Conservation (phyloP, 257 asterid species). For the Linderniella brevidens region DNA sequence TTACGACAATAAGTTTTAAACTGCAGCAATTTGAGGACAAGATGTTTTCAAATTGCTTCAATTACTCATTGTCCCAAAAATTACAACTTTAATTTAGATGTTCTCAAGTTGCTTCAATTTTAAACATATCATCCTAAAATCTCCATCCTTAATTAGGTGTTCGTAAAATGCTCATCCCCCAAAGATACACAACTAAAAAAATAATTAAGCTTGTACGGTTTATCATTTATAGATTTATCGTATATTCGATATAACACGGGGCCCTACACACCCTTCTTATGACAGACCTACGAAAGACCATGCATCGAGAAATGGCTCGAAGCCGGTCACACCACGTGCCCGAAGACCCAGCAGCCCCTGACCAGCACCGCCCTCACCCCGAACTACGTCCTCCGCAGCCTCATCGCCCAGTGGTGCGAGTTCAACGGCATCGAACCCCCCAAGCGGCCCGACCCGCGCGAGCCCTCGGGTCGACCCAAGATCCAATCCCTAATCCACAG, state of each 20-base stretch:
- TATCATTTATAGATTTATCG: neutral
- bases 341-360: conserved; percentile 85
- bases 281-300: conserved; percentile 90
- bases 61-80: too few relatives aligned
- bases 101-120: too few relatives aligned
- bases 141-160: too few relatives aligned
- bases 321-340: conserved; percentile 77
- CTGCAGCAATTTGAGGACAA: too few relatives aligned
- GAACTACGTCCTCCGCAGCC: conserved; percentile 88
- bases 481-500: conserved; percentile 55
- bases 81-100: too few relatives aligned
- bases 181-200: too few relatives aligned
- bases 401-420: conserved; percentile 95
- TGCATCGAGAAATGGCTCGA: conserved; percentile 91
- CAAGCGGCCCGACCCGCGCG: conserved; percentile 45
- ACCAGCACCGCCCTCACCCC: conserved; percentile 66
- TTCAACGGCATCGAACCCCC: conserved; percentile 81
- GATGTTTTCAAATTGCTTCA: too few relatives aligned
- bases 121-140: too few relatives aligned
- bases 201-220: too few relatives aligned
- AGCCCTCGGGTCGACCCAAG: conserved; percentile 53
- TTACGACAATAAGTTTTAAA: too few relatives aligned
- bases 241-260: neutral
- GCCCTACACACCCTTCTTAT: conserved; percentile 11
- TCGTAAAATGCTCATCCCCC: too few relatives aligned